phyloP scores from a whole-genome alignment of 371 early-diverging fungal species.

The Vairimorpha apis region DNA sequence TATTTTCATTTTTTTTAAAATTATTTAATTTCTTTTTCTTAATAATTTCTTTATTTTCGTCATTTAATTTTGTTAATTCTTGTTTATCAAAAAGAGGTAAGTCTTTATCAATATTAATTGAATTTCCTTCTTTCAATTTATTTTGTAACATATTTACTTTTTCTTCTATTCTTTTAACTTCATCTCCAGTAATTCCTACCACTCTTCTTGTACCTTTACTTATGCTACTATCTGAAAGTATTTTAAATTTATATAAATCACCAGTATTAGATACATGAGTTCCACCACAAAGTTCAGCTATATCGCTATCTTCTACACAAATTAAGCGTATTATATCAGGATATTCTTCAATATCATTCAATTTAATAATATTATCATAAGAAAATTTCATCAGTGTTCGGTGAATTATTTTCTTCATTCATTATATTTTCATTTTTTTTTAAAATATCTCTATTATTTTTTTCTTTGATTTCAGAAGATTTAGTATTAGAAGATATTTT shows the following conservation, averaged over 20 bases:
- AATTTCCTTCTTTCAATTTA: conserved; percentile 23
- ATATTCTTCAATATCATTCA: conserved; percentile 77
- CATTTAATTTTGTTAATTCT: conserved; percentile 27
- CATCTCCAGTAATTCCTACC: conserved; percentile 78
- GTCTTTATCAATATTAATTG: conserved; percentile 28
- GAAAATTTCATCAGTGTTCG: too few species aligned
- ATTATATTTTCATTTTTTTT: conserved; percentile 86
- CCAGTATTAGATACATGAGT: conserved; percentile 85
- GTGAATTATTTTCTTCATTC: conserved; percentile 75
- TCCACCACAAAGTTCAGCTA: conserved; percentile 96
- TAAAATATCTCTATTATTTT: conserved; percentile 72
- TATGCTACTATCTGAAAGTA: conserved; percentile 83
- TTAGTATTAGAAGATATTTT: too few species aligned
- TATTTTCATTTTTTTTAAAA: neutral
- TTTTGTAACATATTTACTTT: conserved; percentile 30
- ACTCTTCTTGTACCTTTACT: conserved; percentile 93
- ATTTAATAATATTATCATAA: too few species aligned
- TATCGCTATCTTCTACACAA: conserved; percentile 70
- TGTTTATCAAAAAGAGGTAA: conserved; percentile 30
- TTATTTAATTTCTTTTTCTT: neutral
- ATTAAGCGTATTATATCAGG: conserved; percentile 67
- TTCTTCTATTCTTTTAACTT: conserved; percentile 50
- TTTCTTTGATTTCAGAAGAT: conserved; percentile 69
- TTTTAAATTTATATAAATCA: conserved; percentile 77
- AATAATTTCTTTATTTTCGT: conserved; percentile 33